These are phyloP conservation scores for Vigna unguiculata DNA, from an alignment of 306 rosid genomes.

Conservation along the genomic window DNA sequence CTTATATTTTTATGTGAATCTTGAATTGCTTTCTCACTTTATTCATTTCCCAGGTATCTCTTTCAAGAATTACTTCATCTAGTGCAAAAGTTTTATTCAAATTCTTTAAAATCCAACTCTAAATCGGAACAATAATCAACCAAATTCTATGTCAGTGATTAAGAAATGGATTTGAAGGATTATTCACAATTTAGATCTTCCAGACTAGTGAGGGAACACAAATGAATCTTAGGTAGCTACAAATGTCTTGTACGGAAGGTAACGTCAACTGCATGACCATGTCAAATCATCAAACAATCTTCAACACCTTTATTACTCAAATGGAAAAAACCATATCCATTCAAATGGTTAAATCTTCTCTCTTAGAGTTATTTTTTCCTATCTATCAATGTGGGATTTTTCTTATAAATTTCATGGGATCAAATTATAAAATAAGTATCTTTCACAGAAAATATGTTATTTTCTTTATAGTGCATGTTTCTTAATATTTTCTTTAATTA, in stretches of 20 bases:
- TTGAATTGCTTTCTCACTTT: neutral
- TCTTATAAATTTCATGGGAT: no score
- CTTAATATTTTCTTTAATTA: neutral
- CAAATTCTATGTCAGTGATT: neutral
- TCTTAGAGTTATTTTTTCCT: neutral
- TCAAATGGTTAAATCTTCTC: neutral
- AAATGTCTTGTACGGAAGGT: conserved; percentile 5
- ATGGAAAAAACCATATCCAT: neutral
- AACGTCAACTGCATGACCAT: conserved; percentile 8
- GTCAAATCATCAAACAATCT: conserved; percentile 32
- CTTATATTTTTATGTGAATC: neutral
- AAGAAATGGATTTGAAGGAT: neutral
- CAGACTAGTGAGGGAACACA: neutral
- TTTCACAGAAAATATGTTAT: no score
- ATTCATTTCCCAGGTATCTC: neutral
- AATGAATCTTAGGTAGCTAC: neutral
- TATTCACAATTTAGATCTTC: neutral
- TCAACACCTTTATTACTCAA: neutral
- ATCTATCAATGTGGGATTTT: no score
- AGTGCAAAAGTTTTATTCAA: neutral
- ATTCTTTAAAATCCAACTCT: neutral
- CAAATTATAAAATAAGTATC: no score
- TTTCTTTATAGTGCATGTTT: no score
- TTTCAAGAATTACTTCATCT: neutral
- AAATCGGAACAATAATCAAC: neutral